Evolutionary conservation across 2,329 filamentous ascomycete genomes (phyloP), one percentile per base, ranked within the genome.

Genomic region (Fusarium oligoseptatum): DNA sequence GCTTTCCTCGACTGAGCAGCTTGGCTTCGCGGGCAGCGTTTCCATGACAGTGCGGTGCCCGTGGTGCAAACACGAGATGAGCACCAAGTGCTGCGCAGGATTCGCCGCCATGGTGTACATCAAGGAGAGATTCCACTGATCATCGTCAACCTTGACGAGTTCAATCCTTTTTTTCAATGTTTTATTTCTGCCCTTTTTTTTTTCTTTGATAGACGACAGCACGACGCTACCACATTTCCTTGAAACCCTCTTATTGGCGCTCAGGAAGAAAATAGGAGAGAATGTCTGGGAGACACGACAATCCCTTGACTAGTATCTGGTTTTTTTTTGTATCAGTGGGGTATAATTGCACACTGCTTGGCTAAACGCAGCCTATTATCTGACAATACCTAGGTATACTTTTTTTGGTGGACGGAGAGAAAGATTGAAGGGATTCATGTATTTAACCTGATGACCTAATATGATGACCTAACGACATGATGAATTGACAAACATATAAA

Each of bases 41-140:
- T 90, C 87, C 10, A 91, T 91, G 73, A 89, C 87, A 78, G 89
- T 93, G 29, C 89, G 88, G 74, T 94, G 92, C 79, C 92, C 92
- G 10, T 94, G 92, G 92, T 94, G 92, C 80, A 85, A 85, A 50
- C 92, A 94, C 82, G 88, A 88, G 60, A 94, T 94, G 92, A 91
- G 86, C 74, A 92, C 88, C 15, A 84, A 83, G 67, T 94, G 92
- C 82, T 94, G 92, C 80, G 88, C 91, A 12, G 92, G 92, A 9
- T 92, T 92, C 83, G 89, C 90, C 12, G 90, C 92, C 2, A 86
- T 92, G 52, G 88, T 94, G 5, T 89, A 92, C 71, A 83, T 94
- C 76, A 89, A 89, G 77, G 91, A 94, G 81, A 88, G 89, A 70
- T 80, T 92, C 60, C 90, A 92, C 77, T 86, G 50, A 78, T 37